These are phyloP conservation scores for Fusarium sp. DNA, from an alignment of 2,329 filamentous ascomycete genomes.

Conservation along the genomic window DNA sequence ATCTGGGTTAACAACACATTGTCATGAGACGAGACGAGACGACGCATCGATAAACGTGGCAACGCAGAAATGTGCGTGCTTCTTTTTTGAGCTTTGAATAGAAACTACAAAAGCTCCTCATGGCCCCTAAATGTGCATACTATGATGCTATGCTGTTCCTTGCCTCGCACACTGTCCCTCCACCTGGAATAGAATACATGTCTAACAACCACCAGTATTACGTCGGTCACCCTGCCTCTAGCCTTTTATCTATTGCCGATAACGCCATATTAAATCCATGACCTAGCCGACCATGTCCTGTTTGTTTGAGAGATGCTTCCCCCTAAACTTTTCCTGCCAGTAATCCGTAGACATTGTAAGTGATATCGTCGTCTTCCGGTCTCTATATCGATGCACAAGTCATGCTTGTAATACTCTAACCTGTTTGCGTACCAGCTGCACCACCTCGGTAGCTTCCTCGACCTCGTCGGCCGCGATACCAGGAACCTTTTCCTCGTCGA, in stretches of 20 bases:
- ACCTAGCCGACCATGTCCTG: background rate
- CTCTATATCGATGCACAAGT: background rate
- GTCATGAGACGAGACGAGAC: conserved; percentile 5
- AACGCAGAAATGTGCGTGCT: conserved; percentile 25
- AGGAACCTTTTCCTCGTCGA: conserved; percentile 43
- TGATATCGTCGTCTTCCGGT: background rate
- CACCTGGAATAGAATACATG: background rate
- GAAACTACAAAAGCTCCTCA: conserved; percentile 33
- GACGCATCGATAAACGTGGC: conserved; percentile 38
- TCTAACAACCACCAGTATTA: conserved; percentile 2
- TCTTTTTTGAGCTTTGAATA: conserved; percentile 34
- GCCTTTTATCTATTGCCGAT: conserved; percentile 21
- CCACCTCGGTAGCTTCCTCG: conserved; percentile 34
- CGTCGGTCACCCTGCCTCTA: background rate
- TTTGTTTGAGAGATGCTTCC: background rate
- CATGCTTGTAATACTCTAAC: conserved; percentile 8
- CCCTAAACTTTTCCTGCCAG: background rate
- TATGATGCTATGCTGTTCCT: background rate
- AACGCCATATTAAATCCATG: background rate
- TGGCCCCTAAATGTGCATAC: background rate
- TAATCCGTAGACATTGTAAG: background rate
- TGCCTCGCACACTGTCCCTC: background rate
- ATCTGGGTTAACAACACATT: conserved; percentile 17
- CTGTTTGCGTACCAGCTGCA: background rate
- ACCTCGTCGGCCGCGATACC: conserved; percentile 45